Conservation (phyloP, 129 eudicot species). For the Flaveria bidentis region DNA sequence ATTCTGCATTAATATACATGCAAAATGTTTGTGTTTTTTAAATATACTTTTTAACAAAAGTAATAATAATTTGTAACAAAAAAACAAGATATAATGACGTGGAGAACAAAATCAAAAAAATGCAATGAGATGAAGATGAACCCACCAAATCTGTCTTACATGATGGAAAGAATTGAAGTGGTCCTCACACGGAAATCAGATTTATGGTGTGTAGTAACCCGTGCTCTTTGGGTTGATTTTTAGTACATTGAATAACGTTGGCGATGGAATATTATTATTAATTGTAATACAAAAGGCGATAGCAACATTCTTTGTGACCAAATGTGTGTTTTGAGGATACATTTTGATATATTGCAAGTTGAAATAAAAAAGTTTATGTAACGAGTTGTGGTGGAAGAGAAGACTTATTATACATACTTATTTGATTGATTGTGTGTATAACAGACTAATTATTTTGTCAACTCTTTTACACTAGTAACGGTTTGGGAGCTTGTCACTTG, state of each 20-base stretch:
- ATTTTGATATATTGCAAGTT: too few species aligned
- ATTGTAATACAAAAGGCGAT: too few species aligned
- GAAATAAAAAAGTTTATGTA: too few species aligned
- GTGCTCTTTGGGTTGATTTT: not conserved
- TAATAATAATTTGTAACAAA: not conserved
- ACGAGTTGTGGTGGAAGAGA: not conserved
- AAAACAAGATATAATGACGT: not conserved
- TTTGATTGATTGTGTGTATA: not conserved
- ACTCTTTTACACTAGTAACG: not conserved
- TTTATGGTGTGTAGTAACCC: not conserved
- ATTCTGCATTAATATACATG: not conserved
- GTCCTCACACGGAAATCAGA: conserved; percentile 11
- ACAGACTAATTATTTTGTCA: not conserved
- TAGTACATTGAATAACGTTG: not conserved
- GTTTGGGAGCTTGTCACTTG: not conserved
- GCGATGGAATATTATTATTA: too few species aligned
- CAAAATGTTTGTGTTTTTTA: not conserved
- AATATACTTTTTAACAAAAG: not conserved
- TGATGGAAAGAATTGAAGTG: not conserved
- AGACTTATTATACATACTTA: not conserved
- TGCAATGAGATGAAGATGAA: not conserved
- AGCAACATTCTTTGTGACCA: too few species aligned
- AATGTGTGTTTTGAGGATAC: too few species aligned
- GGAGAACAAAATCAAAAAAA: not conserved
- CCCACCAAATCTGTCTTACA: not conserved